These are phyloP conservation scores for Bruguiera gymnorhiza DNA, from an alignment of 345 rosid species.

Conservation along the genomic window DNA sequence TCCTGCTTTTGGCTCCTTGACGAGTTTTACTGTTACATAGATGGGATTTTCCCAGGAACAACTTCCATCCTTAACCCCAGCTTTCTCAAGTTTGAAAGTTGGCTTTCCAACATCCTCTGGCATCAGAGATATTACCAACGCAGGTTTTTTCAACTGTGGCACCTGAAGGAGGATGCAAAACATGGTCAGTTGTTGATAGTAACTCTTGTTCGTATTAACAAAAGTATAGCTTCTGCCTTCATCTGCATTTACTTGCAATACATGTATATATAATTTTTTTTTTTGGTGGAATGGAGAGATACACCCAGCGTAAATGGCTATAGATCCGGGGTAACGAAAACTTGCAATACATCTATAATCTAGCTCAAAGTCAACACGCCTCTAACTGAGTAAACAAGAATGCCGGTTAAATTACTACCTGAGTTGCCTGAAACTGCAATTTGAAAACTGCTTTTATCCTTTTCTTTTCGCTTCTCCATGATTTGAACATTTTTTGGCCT, in stretches of 20 bases:
- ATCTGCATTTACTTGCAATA: not conserved
- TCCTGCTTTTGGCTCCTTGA: constrained; percentile 26
- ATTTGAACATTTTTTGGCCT: constrained; percentile 57
- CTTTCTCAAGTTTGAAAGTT: constrained; percentile 29
- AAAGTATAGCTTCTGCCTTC: not conserved
- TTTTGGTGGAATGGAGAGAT: too few species aligned
- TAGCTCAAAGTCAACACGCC: not conserved
- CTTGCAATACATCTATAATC: not conserved
- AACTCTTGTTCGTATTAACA: constrained; percentile 1
- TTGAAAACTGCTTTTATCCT: constrained; percentile 73
- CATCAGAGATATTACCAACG: constrained; percentile 27
- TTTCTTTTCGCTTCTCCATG: constrained; percentile 85
- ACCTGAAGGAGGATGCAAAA: constrained; percentile 50
- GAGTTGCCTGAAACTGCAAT: constrained; percentile 47
- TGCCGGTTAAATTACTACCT: constrained; percentile 32
- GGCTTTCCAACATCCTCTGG: constrained; percentile 36
- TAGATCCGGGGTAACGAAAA: too few species aligned
- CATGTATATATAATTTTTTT: not conserved
- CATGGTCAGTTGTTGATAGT: constrained; percentile 20
- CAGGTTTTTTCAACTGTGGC: constrained; percentile 72
- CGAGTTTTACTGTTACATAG: constrained; percentile 27
- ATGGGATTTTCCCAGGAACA: constrained; percentile 33
- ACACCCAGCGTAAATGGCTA: too few species aligned
- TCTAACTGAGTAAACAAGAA: constrained; percentile 2
- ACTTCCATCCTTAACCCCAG: constrained; percentile 27